A percentile compares a stretch with the other conserved stretches of the same genome.
These are phyloP conservation scores for Teunomyces aglyptinius DNA, from an alignment of 805 yeast species.

Conservation along the genomic window DNA sequence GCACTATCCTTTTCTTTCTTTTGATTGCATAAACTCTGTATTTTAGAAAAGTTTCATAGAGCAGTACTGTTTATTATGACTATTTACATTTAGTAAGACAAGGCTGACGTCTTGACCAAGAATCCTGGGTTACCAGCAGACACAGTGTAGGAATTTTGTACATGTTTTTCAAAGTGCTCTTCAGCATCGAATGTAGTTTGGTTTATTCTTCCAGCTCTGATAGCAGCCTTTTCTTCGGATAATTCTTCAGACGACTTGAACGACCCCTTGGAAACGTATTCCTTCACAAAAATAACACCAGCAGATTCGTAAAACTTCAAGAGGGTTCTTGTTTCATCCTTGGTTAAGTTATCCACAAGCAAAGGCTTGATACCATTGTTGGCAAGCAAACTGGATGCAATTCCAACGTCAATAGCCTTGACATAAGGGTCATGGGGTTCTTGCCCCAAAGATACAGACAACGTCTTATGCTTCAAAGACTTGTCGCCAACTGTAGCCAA, in stretches of 20 bases:
- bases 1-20: background rate
- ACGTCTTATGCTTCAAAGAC: slow-evolving; percentile 45
- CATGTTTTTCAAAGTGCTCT: slow-evolving; percentile 27
- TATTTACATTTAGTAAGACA: slow-evolving; percentile 11
- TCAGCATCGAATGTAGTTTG: slow-evolving; percentile 17
- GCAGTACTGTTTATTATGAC: slow-evolving; percentile 1
- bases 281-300: slow-evolving; percentile 35
- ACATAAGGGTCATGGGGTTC: slow-evolving; percentile 56
- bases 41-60: slow-evolving; percentile 3
- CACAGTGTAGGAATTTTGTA: slow-evolving; percentile 28
- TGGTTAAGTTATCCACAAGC: slow-evolving; percentile 26
- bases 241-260: slow-evolving; percentile 11
- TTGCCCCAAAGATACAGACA: slow-evolving; percentile 58
- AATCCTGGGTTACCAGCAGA: slow-evolving; percentile 43
- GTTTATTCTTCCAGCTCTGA: slow-evolving; percentile 12
- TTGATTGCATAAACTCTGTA: slow-evolving; percentile 3
- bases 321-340: slow-evolving; percentile 29
- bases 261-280: slow-evolving; percentile 28
- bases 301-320: slow-evolving; percentile 30
- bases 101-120: slow-evolving; percentile 30
- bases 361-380: slow-evolving; percentile 33
- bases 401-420: slow-evolving; percentile 50
- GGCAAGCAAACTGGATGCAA: slow-evolving; percentile 48
- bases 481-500: slow-evolving; percentile 60
- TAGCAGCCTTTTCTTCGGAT: slow-evolving; percentile 13